phyloP scores from a whole-genome alignment of 768 basidiomycete genomes.

The Cyathus striatus region DNA sequence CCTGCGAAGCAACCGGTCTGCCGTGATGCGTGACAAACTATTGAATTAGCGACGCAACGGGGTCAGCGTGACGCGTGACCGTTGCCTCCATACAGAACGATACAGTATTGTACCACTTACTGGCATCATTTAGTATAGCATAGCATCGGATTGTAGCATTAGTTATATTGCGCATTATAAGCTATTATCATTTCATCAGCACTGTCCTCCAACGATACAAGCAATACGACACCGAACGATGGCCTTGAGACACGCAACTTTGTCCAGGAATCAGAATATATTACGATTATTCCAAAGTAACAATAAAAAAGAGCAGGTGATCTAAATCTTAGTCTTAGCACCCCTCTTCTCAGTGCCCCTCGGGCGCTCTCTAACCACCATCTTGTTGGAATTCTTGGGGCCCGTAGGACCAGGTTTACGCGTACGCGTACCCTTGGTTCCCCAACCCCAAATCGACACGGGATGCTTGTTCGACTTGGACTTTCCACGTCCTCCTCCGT shows the following conservation, averaged over 20 bases:
- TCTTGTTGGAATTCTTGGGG: constrained; percentile 85
- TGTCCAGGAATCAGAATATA: neutral
- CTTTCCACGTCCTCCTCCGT: constrained; percentile 97
- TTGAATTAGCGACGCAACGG: no score
- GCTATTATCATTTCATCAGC: no score
- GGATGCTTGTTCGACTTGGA: constrained; percentile 96
- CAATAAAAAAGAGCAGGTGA: neutral
- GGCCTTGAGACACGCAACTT: neutral
- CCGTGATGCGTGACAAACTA: no score
- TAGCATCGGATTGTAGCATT: neutral
- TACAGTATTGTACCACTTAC: no score
- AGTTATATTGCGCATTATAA: neutral
- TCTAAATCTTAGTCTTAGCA: constrained; percentile 6
- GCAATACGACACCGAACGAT: no score
- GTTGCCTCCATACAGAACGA: no score
- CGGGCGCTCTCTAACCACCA: constrained; percentile 83
- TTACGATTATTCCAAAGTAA: neutral
- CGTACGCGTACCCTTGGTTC: constrained; percentile 88
- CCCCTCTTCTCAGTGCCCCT: constrained; percentile 56
- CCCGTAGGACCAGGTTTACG: constrained; percentile 90
- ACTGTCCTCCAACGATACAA: no score
- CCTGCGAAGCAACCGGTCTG: no score
- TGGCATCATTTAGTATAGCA: no score
- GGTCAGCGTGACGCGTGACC: no score
- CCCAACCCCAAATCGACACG: constrained; percentile 88